Conservation (phyloP, 352 stramenopile genomes). For the Globisporangium radiosum region DNA sequence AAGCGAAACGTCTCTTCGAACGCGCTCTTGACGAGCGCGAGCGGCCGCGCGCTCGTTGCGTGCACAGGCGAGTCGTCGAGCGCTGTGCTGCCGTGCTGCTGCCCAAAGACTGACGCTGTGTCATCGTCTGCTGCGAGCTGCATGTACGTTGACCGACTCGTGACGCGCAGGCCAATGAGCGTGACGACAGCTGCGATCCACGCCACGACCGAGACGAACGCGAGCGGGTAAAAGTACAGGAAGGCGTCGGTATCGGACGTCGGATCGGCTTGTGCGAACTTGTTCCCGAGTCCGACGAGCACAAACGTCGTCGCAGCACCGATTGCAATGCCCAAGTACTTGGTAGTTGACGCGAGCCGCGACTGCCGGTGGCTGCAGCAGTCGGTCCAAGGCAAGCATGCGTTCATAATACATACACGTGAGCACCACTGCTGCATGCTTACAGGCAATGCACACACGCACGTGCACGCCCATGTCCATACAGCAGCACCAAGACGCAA, state of each 20-base stretch:
- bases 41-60: slow-evolving; percentile 17
- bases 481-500: not conserved
- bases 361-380: slow-evolving; percentile 52
- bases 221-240: slow-evolving; percentile 74
- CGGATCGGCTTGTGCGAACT: slow-evolving; percentile 36
- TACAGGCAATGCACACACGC: not conserved
- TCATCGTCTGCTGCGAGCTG: slow-evolving; percentile 54
- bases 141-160: slow-evolving; percentile 58
- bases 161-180: slow-evolving; percentile 54
- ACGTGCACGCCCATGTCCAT: not conserved
- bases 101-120: slow-evolving; percentile 27
- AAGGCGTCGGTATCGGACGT: slow-evolving; percentile 32
- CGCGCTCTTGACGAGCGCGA: slow-evolving; percentile 56
- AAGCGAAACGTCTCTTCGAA: slow-evolving; percentile 65
- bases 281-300: slow-evolving; percentile 40
- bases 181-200: slow-evolving; percentile 66
- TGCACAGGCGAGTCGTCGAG: slow-evolving; percentile 22
- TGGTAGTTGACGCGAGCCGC: slow-evolving; percentile 47
- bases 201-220: slow-evolving; percentile 63
- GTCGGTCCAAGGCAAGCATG: not conserved
- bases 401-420: not conserved
- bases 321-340: slow-evolving; percentile 59
- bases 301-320: slow-evolving; percentile 42
- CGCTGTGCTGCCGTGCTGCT: slow-evolving; percentile 25
- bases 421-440: not conserved